Percentiles rank a stretch among this genome's conserved stretches.
phyloP scores from a whole-genome alignment of 2,329 filamentous ascomycete species.

The Fusarium nanum region DNA sequence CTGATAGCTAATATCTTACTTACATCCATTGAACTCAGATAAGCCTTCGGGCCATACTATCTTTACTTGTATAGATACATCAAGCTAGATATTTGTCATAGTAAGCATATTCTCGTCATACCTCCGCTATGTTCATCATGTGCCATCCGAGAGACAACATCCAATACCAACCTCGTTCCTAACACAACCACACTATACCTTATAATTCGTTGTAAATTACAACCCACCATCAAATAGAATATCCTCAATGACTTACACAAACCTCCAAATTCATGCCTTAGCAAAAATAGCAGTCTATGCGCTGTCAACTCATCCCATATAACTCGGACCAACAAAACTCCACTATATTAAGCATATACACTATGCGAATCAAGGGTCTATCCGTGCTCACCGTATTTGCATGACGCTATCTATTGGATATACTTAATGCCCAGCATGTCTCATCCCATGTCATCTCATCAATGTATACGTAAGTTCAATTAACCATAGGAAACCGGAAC shows the following conservation, averaged over 20 bases:
- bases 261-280: background rate
- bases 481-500: constrained; percentile 53
- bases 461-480: background rate
- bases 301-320: background rate
- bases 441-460: background rate
- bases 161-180: background rate
- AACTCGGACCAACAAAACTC: background rate
- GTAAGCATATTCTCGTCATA: background rate
- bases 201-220: background rate
- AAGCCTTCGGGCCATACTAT: background rate
- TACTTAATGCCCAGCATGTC: background rate
- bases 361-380: background rate
- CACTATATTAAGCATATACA: background rate
- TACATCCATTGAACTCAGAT: background rate
- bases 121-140: background rate
- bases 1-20: background rate
- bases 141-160: background rate
- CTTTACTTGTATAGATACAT: background rate
- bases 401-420: background rate
- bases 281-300: background rate
- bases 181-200: background rate
- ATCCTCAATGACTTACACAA: background rate
- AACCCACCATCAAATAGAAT: background rate
- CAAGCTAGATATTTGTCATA: accelerated
- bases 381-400: background rate